Percentiles rank a stretch among this genome's conserved stretches.
Evolutionary conservation across 2,329 filamentous ascomycete genomes (phyloP).

Genomic region (Pseudonectria foliicola): DNA sequence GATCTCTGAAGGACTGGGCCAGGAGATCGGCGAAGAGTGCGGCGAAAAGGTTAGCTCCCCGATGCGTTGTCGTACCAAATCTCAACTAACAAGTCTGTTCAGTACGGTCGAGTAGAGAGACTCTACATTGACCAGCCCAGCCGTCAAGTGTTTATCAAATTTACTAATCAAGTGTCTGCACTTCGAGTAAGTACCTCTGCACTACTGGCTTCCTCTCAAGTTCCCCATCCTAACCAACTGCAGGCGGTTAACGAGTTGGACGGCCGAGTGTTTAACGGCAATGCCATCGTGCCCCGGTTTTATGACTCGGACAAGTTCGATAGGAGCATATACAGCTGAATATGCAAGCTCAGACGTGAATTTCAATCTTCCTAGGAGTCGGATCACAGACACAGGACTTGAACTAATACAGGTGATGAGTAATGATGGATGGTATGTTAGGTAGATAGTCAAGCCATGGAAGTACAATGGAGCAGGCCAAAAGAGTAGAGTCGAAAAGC

Average conservation of each 20-base stretch:
- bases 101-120: constrained; percentile 79
- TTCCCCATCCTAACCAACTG: background rate
- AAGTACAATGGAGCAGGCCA: background rate
- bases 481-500: no score
- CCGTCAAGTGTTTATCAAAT: constrained; percentile 82
- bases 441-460: no score
- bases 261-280: constrained; percentile 82
- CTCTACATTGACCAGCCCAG: constrained; percentile 63
- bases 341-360: no score
- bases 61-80: background rate
- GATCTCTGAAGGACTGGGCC: constrained; percentile 67
- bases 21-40: constrained; percentile 95
- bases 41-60: constrained; percentile 55
- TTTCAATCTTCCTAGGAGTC: no score
- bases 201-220: background rate
- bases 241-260: constrained; percentile 86
- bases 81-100: constrained; percentile 8
- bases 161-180: constrained; percentile 77
- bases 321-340: constrained; percentile 42
- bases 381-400: no score
- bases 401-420: no score
- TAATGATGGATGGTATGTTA: no score
- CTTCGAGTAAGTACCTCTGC: constrained; percentile 56
- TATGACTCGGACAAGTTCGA: constrained; percentile 82
- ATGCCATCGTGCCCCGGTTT: constrained; percentile 73